phyloP scores from a whole-genome alignment of 208 protist species.

The Baffinella frigidus region DNA sequence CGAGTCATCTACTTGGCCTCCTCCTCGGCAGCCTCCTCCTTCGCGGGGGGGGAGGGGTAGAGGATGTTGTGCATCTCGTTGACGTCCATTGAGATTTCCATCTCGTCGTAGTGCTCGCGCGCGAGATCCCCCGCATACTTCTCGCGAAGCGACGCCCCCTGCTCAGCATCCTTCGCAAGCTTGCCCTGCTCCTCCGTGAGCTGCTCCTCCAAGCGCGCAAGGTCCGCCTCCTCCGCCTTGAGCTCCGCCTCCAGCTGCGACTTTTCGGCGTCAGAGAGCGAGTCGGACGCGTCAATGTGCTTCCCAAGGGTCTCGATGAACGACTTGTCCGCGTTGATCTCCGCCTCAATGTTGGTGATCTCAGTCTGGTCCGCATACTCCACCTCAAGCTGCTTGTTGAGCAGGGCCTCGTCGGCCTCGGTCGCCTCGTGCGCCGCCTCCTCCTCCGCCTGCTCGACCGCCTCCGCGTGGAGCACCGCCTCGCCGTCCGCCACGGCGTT shows the following conservation, averaged over 20 bases:
- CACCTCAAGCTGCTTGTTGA: slow-evolving; percentile 48
- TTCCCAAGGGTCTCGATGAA: slow-evolving; percentile 33
- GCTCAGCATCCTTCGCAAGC: slow-evolving; percentile 36
- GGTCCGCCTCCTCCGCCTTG: slow-evolving; percentile 46
- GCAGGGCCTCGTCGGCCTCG: slow-evolving; percentile 41
- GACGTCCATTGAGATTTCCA: slow-evolving; percentile 40
- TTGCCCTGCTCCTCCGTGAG: slow-evolving; percentile 25
- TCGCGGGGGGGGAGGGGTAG: not conserved
- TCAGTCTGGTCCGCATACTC: slow-evolving; percentile 47
- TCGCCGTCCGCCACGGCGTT: slow-evolving; percentile 32
- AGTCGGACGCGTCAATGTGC: not conserved
- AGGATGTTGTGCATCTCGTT: slow-evolving; percentile 59
- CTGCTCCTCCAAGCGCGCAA: slow-evolving; percentile 22
- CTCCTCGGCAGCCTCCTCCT: not conserved
- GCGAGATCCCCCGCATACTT: slow-evolving; percentile 38
- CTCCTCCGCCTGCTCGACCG: slow-evolving; percentile 45
- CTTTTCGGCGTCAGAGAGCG: slow-evolving; percentile 43
- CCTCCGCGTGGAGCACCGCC: slow-evolving; percentile 40
- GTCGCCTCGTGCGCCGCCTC: slow-evolving; percentile 43
- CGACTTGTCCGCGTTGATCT: slow-evolving; percentile 51
- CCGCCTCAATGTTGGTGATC: slow-evolving; percentile 51
- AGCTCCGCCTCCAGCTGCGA: slow-evolving; percentile 35
- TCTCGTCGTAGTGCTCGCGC: slow-evolving; percentile 50
- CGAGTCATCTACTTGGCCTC: not conserved
- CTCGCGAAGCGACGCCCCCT: slow-evolving; percentile 24